Evolutionary conservation across 257 asterid species (phyloP), one percentile per base, ranked within the genome.

Genomic region (Rubia yunnanensis): DNA sequence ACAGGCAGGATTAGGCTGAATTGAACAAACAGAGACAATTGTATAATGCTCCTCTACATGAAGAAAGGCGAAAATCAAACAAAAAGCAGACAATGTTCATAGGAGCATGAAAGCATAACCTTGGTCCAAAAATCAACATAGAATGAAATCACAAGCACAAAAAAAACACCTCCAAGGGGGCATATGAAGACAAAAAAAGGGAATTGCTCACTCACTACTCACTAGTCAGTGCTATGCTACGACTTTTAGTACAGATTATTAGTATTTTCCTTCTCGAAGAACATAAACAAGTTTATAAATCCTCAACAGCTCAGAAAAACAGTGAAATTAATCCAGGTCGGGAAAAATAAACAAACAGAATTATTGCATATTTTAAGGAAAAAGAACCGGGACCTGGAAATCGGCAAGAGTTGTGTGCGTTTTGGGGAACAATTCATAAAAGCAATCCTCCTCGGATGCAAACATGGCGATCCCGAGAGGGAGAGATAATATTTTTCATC

Each of bases 391-490:
- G 48, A 80, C 81, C 80, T 74, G 66, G 76, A 78, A 78, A 72
- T 72, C 82, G 73, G 85, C 66, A 73, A 66, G 66, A 71, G 59
- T 38, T 75, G 79, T 76, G 74, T 72, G 74, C 53, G 34, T 68
- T 66, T 60, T 74, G 75, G 79, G 83, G 84, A 80, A 81, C 85
- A 76, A 82, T 82, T 82, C 67, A 69, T 76, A 46, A 78, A 74
- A 70, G 49, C 24, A 78, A 6, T 75, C 65, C 56, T 66, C 57
- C 83, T 78, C 65, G 39, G 76, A 69, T 35, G 52, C 76, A 81
- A 74, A 74, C 73, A 69, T 34, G 70, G 83, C 72, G 78, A 88
- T 86, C 95, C 89, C 89, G 65, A 79, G 62, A 68, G 24, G 41
- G 75, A 61, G 39, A 72, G 56, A 67, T 65, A 75, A 60, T 61